These are phyloP conservation scores for Suhomyces choctaworum DNA, from an alignment of 1,139 yeast genomes.

Conservation along the genomic window DNA sequence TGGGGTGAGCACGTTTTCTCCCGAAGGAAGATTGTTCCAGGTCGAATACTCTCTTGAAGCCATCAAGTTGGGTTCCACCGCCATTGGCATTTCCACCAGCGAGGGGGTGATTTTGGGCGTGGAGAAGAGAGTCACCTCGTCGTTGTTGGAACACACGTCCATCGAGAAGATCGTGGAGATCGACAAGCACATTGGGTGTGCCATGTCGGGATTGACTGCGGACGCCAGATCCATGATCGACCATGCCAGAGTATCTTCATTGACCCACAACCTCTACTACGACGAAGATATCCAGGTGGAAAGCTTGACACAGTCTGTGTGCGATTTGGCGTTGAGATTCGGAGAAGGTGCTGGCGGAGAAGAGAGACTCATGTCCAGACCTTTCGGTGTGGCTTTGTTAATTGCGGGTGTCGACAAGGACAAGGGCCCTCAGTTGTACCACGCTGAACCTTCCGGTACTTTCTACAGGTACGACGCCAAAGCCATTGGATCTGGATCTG, in stretches of 20 bases:
- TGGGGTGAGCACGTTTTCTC: slow-evolving; percentile 97
- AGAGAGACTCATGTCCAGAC: slow-evolving; percentile 96
- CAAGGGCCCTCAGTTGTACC: slow-evolving; percentile 93
- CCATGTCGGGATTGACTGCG: slow-evolving; percentile 98
- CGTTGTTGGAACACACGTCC: slow-evolving; percentile 85
- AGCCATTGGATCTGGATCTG: slow-evolving; percentile 98
- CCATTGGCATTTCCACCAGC: slow-evolving; percentile 94
- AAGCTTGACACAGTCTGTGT: slow-evolving; percentile 91
- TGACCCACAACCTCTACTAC: slow-evolving; percentile 84
- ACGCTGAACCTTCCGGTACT: slow-evolving; percentile 99
- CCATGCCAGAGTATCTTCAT: slow-evolving; percentile 92
- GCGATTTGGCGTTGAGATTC: slow-evolving; percentile 93
- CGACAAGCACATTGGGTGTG: slow-evolving; percentile 94
- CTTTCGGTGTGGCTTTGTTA: slow-evolving; percentile 96
- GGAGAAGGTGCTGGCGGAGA: slow-evolving; percentile 99
- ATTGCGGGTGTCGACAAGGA: slow-evolving; percentile 93
- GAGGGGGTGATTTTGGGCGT: slow-evolving; percentile 97
- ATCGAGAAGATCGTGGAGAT: slow-evolving; percentile 96
- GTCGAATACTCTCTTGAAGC: slow-evolving; percentile 98
- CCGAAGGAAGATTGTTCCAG: slow-evolving; percentile 97
- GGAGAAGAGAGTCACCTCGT: slow-evolving; percentile 94
- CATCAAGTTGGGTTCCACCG: slow-evolving; percentile 93
- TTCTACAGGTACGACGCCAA: slow-evolving; percentile 97
- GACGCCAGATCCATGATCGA: slow-evolving; percentile 99
- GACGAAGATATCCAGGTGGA: slow-evolving; percentile 94